Conservation (phyloP, 192 early-diverging fungal species). For the Geosiphon pyriformis region DNA sequence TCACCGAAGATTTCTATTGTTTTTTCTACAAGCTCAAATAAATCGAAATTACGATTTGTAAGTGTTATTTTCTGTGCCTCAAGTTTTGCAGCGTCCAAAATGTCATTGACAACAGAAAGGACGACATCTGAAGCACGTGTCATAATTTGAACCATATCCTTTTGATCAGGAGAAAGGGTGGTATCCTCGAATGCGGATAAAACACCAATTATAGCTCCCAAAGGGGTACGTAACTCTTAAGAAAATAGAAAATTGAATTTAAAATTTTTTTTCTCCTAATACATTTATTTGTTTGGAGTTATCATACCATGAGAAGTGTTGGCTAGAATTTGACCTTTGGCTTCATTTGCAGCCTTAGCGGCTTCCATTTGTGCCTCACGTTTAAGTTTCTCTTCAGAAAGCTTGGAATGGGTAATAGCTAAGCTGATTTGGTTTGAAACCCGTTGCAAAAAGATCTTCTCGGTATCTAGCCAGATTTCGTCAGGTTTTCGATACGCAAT, state of each 20-base stretch:
- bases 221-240: constrained; percentile 26
- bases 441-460: constrained; percentile 37
- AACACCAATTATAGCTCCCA: constrained; percentile 40
- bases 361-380: constrained; percentile 40
- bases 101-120: constrained; percentile 36
- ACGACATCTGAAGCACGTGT: constrained; percentile 37
- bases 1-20: constrained; percentile 36
- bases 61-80: constrained; percentile 39
- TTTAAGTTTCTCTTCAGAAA: constrained; percentile 35
- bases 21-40: constrained; percentile 38
- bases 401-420: constrained; percentile 35
- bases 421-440: constrained; percentile 37
- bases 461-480: constrained; percentile 30
- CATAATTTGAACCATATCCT: constrained; percentile 42
- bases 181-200: constrained; percentile 39
- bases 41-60: constrained; percentile 37
- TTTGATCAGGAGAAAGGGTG: constrained; percentile 33
- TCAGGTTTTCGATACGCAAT: constrained; percentile 25
- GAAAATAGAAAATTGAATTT: neutral
- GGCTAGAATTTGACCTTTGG: constrained; percentile 39
- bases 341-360: constrained; percentile 36
- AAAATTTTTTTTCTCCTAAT: neutral
- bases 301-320: constrained; percentile 36
- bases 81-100: constrained; percentile 36
- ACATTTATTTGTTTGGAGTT: neutral